Conservation (phyloP, 176 grass and related monocot genomes). For the Hordeum marinum region DNA sequence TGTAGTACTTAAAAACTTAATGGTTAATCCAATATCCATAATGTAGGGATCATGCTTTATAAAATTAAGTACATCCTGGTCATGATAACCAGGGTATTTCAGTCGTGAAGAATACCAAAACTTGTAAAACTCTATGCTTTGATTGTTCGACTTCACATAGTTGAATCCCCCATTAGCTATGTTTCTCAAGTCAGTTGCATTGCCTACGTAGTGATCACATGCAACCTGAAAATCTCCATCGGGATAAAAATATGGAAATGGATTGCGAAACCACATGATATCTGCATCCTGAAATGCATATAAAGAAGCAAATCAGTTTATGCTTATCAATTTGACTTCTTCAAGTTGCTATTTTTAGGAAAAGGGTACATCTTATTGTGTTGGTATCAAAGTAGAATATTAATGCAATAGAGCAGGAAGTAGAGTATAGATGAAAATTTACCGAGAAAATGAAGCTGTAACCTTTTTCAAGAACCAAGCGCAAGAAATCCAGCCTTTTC, state of each 20-base stretch:
- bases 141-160: conserved; percentile 69
- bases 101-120: conserved; percentile 66
- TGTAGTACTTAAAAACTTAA: conserved; percentile 68
- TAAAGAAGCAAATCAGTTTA: conserved; percentile 23
- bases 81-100: conserved; percentile 70
- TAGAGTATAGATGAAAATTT: conserved; percentile 11
- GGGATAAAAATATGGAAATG: conserved; percentile 60
- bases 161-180: conserved; percentile 76
- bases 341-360: background rate
- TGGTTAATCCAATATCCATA: conserved; percentile 53
- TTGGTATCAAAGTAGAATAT: background rate
- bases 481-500: conserved; percentile 71
- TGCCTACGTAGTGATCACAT: conserved; percentile 69
- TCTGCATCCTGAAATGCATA: conserved; percentile 72
- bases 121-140: conserved; percentile 75
- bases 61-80: conserved; percentile 73
- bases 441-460: conserved; percentile 84
- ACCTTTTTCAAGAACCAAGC: conserved; percentile 75
- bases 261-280: conserved; percentile 78
- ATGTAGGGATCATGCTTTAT: conserved; percentile 61
- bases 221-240: conserved; percentile 70
- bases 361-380: background rate
- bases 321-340: background rate
- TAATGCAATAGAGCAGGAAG: background rate
- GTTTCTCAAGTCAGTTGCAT: conserved; percentile 66